Evolutionary conservation across 768 basidiomycete species (phyloP), one percentile per base, ranked within the genome.

Genomic region (Mycena amicta): DNA sequence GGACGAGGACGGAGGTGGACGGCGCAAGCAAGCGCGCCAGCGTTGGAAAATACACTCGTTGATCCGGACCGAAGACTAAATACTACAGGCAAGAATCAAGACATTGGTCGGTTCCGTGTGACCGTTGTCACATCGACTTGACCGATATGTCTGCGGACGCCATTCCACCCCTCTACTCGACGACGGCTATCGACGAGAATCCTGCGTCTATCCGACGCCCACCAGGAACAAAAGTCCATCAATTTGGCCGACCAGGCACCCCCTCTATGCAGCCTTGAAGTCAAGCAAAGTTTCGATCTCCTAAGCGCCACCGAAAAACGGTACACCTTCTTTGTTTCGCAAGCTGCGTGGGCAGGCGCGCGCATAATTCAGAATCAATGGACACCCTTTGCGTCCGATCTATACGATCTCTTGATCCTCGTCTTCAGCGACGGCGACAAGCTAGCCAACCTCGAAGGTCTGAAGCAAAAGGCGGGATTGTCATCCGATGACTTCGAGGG

Each of bases 331-430:
- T 86, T 82, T 67, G 51, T 92, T 15, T 81, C 79, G 20, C 67
- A 83, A 62, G 92, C 92, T 5, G 85, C 86, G 1, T 95, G 93
- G 93, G 89, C 89, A 0, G 93, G 93, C 27, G 89, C 84, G 50
- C 81, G 89, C 39, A 89, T 95, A 72, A 89, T 93, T 54, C 89
- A 92, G 75, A 87, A 77, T 45, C 92, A 94, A 76, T 92, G 89
- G 89, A 90, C 92, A 0, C 78, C 85, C 0, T 81, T 89, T 61
- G 89, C 89, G 4, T 72, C 53, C 18, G 62, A 78, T 67, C 79
- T 92, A 46, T 88, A 88, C 67, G 88, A 91, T 72, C 79, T 92
- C 6, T 73, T 93, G 67, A 84, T 89, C 66, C 71, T 84, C 51
- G 84, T 79, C 0, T 91, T 92, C 68, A 74, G 83, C 49, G 70